These are phyloP conservation scores for Canariomyces notabilis DNA, from an alignment of 2,329 filamentous ascomycete genomes.

Conservation along the genomic window DNA sequence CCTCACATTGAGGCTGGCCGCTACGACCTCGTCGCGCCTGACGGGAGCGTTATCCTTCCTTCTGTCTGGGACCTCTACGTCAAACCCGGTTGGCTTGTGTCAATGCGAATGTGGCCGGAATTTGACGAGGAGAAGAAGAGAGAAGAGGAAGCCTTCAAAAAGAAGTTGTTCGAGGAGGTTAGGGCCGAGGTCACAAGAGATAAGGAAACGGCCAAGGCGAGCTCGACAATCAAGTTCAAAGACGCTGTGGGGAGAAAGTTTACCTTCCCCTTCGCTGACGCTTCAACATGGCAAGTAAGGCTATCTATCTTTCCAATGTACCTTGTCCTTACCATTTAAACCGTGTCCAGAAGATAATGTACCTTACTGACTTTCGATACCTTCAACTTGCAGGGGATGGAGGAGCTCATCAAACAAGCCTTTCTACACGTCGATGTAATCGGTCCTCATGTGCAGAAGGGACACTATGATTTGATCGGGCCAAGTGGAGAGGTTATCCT, in stretches of 20 bases:
- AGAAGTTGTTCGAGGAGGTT: slow-evolving; percentile 43
- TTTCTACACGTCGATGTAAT: slow-evolving; percentile 74
- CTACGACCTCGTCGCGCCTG: too few species aligned
- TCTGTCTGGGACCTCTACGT: too few species aligned
- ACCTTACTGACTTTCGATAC: slow-evolving; percentile 5
- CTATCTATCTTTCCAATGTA: not conserved
- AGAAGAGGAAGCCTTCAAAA: slow-evolving; percentile 51
- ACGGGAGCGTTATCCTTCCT: too few species aligned
- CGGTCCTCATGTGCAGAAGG: slow-evolving; percentile 70
- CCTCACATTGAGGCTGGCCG: too few species aligned
- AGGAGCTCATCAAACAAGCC: slow-evolving; percentile 81
- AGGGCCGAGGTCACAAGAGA: slow-evolving; percentile 42
- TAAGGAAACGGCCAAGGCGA: slow-evolving; percentile 47
- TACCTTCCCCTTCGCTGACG: slow-evolving; percentile 83
- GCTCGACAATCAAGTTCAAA: slow-evolving; percentile 80
- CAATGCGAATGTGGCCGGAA: slow-evolving; percentile 30
- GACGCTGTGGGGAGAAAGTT: slow-evolving; percentile 89
- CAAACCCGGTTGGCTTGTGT: too few species aligned
- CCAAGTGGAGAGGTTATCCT: slow-evolving; percentile 80
- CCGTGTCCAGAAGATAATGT: too few species aligned
- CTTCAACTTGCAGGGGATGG: slow-evolving; percentile 62
- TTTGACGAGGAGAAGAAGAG: slow-evolving; percentile 50
- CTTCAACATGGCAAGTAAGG: slow-evolving; percentile 76
- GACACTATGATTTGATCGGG: slow-evolving; percentile 75
- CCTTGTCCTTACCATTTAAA: too few species aligned